Conservation (phyloP, 1,284 basidiomycete genomes). For the Kalmanozyma brasiliensis region DNA sequence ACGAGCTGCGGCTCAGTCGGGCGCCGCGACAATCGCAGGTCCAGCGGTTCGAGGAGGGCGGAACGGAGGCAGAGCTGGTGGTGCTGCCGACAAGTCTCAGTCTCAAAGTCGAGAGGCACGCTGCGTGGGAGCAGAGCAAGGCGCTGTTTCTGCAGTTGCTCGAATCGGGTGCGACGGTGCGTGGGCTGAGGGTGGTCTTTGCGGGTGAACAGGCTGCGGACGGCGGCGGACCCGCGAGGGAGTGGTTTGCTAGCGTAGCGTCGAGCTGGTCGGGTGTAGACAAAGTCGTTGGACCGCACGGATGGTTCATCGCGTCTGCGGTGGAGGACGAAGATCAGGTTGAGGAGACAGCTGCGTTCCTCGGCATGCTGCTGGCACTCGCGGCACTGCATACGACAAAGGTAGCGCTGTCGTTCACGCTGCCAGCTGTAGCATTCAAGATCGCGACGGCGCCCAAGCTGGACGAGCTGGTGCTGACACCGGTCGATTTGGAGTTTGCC, state of each 20-base stretch:
- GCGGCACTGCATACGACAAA: slow-evolving; percentile 51
- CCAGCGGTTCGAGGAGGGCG: not conserved
- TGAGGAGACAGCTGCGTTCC: slow-evolving; percentile 22
- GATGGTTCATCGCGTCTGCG: slow-evolving; percentile 21
- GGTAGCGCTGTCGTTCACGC: slow-evolving; percentile 33
- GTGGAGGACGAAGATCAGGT: not conserved
- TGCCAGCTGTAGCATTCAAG: slow-evolving; percentile 35
- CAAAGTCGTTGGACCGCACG: slow-evolving; percentile 7
- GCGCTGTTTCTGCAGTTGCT: slow-evolving; percentile 26
- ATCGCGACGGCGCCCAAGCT: slow-evolving; percentile 14
- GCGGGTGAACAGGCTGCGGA: slow-evolving; percentile 52
- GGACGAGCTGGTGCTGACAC: slow-evolving; percentile 9
- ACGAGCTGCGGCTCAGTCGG: slow-evolving; percentile 31
- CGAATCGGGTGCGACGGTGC: slow-evolving; percentile 14
- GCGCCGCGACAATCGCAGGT: not conserved
- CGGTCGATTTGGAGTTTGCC: slow-evolving; percentile 33
- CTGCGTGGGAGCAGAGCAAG: slow-evolving; percentile 26
- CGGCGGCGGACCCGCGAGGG: slow-evolving; percentile 53
- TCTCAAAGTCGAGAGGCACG: slow-evolving; percentile 22
- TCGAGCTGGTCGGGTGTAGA: slow-evolving; percentile 16
- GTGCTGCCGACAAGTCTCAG: slow-evolving; percentile 17
- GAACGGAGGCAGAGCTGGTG: slow-evolving; percentile 23
- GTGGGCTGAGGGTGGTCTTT: slow-evolving; percentile 48
- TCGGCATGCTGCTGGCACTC: slow-evolving; percentile 47
- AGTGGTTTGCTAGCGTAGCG: slow-evolving; percentile 52